A percentile compares a stretch with the other conserved stretches of the same genome.
These are phyloP conservation scores for Magnusiomyces suaveolens DNA, from an alignment of 1,139 yeast genomes.

Conservation along the genomic window DNA sequence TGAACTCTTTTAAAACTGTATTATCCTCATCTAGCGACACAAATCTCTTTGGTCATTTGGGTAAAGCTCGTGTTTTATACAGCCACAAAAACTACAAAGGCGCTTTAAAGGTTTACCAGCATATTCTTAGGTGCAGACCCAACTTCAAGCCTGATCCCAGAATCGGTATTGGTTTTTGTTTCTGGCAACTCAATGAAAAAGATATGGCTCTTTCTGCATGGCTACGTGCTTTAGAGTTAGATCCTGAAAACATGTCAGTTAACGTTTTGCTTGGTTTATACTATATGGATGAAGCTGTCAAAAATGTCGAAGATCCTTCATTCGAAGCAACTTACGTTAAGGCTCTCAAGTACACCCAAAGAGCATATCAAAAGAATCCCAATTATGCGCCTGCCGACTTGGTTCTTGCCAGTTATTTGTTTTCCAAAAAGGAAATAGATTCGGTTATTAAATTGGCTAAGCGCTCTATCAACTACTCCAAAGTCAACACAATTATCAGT, in stretches of 20 bases:
- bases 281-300: conserved; percentile 43
- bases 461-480: conserved; percentile 38
- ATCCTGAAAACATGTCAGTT: conserved; percentile 53
- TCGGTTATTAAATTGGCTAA: conserved; percentile 50
- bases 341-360: conserved; percentile 32
- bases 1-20: conserved; percentile 39
- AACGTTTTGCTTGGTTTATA: conserved; percentile 58
- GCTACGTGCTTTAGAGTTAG: conserved; percentile 66
- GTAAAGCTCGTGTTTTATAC: conserved; percentile 75
- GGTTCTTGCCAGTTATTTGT: conserved; percentile 46
- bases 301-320: conserved; percentile 18
- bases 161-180: conserved; percentile 89
- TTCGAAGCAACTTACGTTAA: conserved; percentile 30
- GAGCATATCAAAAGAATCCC: conserved; percentile 31
- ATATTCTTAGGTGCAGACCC: conserved; percentile 68
- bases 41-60: conserved; percentile 70
- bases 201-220: conserved; percentile 72
- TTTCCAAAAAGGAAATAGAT: conserved; percentile 50
- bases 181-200: conserved; percentile 76
- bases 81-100: conserved; percentile 61
- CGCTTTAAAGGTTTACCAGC: conserved; percentile 77
- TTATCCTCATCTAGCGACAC: conserved; percentile 32
- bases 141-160: conserved; percentile 76
- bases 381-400: conserved; percentile 39
- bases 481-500: conserved; percentile 43